phyloP scores from a whole-genome alignment of 768 basidiomycete genomes.

The Leccinum pellstonianum region DNA sequence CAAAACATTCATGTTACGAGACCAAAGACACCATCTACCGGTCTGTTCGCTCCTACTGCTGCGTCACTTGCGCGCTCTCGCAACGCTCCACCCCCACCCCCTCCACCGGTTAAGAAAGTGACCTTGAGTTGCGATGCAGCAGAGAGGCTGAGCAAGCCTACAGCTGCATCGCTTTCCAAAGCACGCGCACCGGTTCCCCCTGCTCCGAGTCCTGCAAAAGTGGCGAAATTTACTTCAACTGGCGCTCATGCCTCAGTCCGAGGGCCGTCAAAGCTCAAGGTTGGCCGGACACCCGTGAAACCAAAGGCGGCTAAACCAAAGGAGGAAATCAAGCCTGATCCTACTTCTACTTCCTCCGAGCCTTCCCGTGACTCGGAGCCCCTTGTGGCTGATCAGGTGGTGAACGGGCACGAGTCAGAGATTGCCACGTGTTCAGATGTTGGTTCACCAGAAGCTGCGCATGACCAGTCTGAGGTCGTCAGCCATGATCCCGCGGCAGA shows the following conservation, averaged over 20 bases:
- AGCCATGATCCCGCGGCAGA: conserved; percentile 11
- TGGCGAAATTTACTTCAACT: conserved; percentile 31
- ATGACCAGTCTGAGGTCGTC: conserved; percentile 18
- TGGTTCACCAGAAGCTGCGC: conserved; percentile 21
- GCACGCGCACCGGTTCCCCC: conserved; percentile 39
- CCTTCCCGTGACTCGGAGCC: conserved; percentile 20
- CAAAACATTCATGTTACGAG: conserved; percentile 29
- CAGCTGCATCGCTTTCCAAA: conserved; percentile 71
- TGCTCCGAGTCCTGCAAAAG: conserved; percentile 19
- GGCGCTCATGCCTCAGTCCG: conserved; percentile 31
- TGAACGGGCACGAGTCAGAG: conserved; percentile 29
- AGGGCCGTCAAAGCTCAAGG: conserved; percentile 30
- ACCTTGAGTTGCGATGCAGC: conserved; percentile 51
- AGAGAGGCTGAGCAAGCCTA: conserved; percentile 79
- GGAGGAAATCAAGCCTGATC: conserved; percentile 16
- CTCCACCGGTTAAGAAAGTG: conserved; percentile 54
- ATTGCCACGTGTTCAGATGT: conserved; percentile 10
- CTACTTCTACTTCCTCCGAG: conserved; percentile 29
- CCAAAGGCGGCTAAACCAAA: conserved; percentile 23
- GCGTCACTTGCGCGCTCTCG: conserved; percentile 75
- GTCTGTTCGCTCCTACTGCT: conserved; percentile 79
- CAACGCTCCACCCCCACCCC: conserved; percentile 45
- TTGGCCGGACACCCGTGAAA: conserved; percentile 26
- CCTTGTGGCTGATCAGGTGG: conserved; percentile 18
- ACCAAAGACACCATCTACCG: conserved; percentile 63